These are phyloP conservation scores for Stagonosporopsis tanaceti DNA, from an alignment of 2,329 filamentous ascomycete species.

Conservation along the genomic window DNA sequence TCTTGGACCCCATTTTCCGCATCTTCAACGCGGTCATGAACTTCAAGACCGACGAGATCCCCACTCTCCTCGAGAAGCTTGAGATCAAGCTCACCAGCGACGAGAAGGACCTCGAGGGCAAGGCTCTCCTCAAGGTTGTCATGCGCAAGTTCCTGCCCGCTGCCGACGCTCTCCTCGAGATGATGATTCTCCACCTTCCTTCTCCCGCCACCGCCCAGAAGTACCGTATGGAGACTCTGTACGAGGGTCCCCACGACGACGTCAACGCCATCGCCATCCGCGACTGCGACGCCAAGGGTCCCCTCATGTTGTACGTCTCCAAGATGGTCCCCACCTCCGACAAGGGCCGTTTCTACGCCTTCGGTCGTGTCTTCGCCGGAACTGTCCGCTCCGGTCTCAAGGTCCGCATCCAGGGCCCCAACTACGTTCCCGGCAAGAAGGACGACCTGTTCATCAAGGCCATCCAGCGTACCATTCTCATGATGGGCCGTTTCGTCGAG, in stretches of 20 bases:
- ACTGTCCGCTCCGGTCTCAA: slow-evolving; percentile 97
- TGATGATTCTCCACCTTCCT: slow-evolving; percentile 99
- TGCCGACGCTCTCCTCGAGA: slow-evolving; percentile 97
- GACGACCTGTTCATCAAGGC: slow-evolving; percentile 99
- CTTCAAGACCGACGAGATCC: slow-evolving; percentile 95
- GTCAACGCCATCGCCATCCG: slow-evolving; percentile 95
- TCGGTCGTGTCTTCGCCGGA: slow-evolving; percentile 99
- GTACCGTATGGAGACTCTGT: slow-evolving; percentile 98
- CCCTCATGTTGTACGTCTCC: slow-evolving; percentile 99
- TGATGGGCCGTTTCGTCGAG: slow-evolving; percentile 99
- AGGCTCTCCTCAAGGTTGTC: slow-evolving; percentile 95
- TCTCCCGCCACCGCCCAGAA: slow-evolving; percentile 94
- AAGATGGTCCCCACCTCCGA: slow-evolving; percentile 99
- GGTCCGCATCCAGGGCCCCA: slow-evolving; percentile 99
- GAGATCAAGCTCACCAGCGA: slow-evolving; percentile 87
- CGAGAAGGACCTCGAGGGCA: slow-evolving; percentile 94
- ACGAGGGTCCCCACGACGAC: slow-evolving; percentile 96
- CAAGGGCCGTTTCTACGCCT: slow-evolving; percentile 99
- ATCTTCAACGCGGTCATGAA: slow-evolving; percentile 97
- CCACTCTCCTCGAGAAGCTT: slow-evolving; percentile 87
- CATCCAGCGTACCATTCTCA: slow-evolving; percentile 99
- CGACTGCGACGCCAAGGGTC: slow-evolving; percentile 96
- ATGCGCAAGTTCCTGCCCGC: slow-evolving; percentile 99
- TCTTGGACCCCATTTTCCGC: slow-evolving; percentile 99
- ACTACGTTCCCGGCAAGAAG: slow-evolving; percentile 98